phyloP scores from a whole-genome alignment of 2,329 filamentous ascomycete species.

The Anisogramma anomala region DNA sequence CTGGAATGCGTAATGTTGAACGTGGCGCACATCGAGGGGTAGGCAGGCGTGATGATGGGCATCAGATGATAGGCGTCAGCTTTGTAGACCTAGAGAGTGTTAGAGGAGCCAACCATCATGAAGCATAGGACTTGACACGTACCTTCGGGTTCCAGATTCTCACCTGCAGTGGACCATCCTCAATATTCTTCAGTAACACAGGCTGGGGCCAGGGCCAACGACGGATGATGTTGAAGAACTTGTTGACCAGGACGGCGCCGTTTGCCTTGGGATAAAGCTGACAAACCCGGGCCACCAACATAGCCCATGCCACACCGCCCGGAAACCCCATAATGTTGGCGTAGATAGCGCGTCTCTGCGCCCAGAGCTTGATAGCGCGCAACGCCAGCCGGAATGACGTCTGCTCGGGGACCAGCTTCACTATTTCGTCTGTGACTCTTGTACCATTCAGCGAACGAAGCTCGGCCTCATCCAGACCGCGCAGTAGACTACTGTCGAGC shows the following conservation, averaged over 20 bases:
- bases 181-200: conserved; percentile 80
- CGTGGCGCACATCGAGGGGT: conserved; percentile 95
- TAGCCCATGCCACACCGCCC: conserved; percentile 94
- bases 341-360: conserved; percentile 82
- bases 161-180: conserved; percentile 68
- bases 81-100: conserved; percentile 51
- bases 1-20: conserved; percentile 88
- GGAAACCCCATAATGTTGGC: conserved; percentile 95
- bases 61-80: conserved; percentile 80
- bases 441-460: conserved; percentile 88
- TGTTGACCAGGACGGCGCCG: conserved; percentile 75
- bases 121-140: conserved; percentile 18
- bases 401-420: conserved; percentile 76
- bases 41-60: conserved; percentile 96
- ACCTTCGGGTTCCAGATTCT: conserved; percentile 92
- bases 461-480: conserved; percentile 76
- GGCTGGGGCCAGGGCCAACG: conserved; percentile 91
- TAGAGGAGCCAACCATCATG: neutral
- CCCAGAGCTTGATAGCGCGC: conserved; percentile 92
- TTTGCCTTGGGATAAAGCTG: conserved; percentile 92
- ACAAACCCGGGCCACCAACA: conserved; percentile 91
- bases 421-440: conserved; percentile 84
- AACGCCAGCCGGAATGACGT: conserved; percentile 83
- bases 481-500: conserved; percentile 72
- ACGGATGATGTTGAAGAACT: conserved; percentile 87